A percentile compares a stretch with the other conserved stretches of the same genome.
Evolutionary conservation across 345 rosid genomes (phyloP).

Genomic region (Ceriops decandra): DNA sequence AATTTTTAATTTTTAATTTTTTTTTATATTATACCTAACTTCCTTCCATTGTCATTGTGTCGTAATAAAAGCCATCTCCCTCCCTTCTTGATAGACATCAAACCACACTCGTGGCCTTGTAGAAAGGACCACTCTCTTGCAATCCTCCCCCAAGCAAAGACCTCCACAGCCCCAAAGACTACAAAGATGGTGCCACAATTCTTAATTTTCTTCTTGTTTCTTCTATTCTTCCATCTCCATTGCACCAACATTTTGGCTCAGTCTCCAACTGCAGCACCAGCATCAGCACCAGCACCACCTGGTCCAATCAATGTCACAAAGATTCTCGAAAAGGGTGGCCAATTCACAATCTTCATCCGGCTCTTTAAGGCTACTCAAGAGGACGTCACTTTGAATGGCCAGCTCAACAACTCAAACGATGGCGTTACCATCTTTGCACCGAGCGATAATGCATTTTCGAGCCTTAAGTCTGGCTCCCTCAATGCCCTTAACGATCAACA

Average conservation of each 20-base stretch:
- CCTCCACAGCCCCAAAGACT: neutral
- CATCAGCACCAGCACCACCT: constrained; percentile 21
- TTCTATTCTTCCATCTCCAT: constrained; percentile 21
- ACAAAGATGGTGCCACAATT: constrained; percentile 6
- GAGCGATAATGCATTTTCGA: constrained; percentile 29
- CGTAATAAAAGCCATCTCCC: constrained; percentile 10
- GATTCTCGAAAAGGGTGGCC: constrained; percentile 39
- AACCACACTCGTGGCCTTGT: constrained; percentile 3
- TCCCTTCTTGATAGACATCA: neutral
- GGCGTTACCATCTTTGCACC: constrained; percentile 42
- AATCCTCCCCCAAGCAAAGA: neutral
- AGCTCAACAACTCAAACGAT: constrained; percentile 38
- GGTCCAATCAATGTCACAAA: constrained; percentile 35
- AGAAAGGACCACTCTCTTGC: neutral
- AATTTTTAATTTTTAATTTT: neutral
- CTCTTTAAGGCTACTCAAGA: constrained; percentile 31
- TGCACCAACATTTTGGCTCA: constrained; percentile 22
- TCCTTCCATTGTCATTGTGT: constrained; percentile 4
- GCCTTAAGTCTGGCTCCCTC: constrained; percentile 40
- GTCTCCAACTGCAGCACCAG: constrained; percentile 26
- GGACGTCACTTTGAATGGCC: constrained; percentile 25
- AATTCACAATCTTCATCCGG: constrained; percentile 32
- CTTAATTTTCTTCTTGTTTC: constrained; percentile 1
- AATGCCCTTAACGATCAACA: constrained; percentile 31
- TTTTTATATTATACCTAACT: constrained; percentile 25